Base-by-base conservation (phyloP, 257 asterid genomes). In the Thymus mandschuricus region DNA sequence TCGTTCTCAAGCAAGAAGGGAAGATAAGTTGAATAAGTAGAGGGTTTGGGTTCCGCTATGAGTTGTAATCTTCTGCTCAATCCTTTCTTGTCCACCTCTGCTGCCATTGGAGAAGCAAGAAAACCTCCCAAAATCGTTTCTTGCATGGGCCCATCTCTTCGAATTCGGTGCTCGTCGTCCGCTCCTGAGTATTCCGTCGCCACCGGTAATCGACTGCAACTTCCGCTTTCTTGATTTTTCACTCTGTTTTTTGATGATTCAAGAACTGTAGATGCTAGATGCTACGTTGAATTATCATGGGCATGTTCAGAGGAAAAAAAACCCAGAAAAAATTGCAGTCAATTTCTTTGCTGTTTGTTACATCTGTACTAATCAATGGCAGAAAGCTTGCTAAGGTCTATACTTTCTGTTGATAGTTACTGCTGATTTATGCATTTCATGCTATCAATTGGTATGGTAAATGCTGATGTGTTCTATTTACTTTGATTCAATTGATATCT, bases 161-260 rank as follows among this genome's bases (percentile, higher is more conserved):
- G 71, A 50, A 59, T 84, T 76, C 13, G 62, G 8, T 85, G 96
- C 75, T 84, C 92, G 15, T 79, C 87, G 63, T 72, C 96, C 48
- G 69, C 66, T 58, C 77, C 92, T n/a, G 83, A 81, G 12, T 70
- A 56, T 49, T 81, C 88, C 57, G 10, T 73, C 50, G 76, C 86
- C n/a, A 74, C 90, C 34, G 95, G 96, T 87, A 87, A 13, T 4
- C 52, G 21, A 50, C 29, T 33, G 11, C 44, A 6, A 49, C 41
- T 10, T 72, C 43, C 5, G 5, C 3, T 31, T 40, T 49, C 66
- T 64, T 21, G 35, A 34, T 15, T 66, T 29, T 49, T 29, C 6
- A 2, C 65, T 58, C 27, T 45, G 34, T 57, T 46, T 64, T 27
- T 40, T n/a, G 48, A 45, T 27, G 54, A 50, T 60, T 67, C 57